Evolutionary conservation across 352 stramenopile genomes (phyloP), one percentile per base, ranked within the genome.

Genomic region (Phytophthora pluvialis): DNA sequence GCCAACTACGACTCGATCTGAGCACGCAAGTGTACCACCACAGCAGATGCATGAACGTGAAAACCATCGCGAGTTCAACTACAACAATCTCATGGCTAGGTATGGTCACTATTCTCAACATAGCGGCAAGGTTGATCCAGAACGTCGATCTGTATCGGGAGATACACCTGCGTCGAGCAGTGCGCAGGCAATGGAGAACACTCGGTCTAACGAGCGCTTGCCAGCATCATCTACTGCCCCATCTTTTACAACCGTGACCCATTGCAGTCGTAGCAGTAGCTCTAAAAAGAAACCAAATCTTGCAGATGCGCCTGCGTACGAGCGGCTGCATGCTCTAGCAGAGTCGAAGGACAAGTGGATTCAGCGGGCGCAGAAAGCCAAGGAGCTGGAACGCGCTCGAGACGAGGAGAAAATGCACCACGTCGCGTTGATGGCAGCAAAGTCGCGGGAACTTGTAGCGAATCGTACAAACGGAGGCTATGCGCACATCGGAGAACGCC

Each of bases 271-370:
- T 7, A 54, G 16, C 39, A 60, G 28, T 29, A 65, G 28, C 47
- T 49, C 31, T 31, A 78, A 72, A 57, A 89, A 68, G 57, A 78
- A 67, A 59, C 63, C 58, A 45, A 73, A 67, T 32, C 48, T 71
- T 16, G 62, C 75, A 4, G 49, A 67, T 32, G 52, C 63, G 31
- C 67, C 72, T 3, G 86, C 87, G 9, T 91, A 83, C 42, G 72
- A 91, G 25, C 76, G 83, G 1, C 67, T 94, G 12, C 83, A 93
- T 47, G 79, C 86, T 11, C 67, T 94, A 16, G 86, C 86, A 31
- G 80, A 89, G 48, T 77, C 81, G 6, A 83, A 83, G 43, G 75
- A 89, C 44, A 91, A 91, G 56, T 94, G 86, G 86, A 84, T 90
- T 39, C 64, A 83, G 15, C 80, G 82, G 2, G 81, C 83, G 4